A percentile compares a stretch with the other conserved stretches of the same genome.
Evolutionary conservation across 306 rosid genomes (phyloP).

Genomic region (Aeschynomene evenia): DNA sequence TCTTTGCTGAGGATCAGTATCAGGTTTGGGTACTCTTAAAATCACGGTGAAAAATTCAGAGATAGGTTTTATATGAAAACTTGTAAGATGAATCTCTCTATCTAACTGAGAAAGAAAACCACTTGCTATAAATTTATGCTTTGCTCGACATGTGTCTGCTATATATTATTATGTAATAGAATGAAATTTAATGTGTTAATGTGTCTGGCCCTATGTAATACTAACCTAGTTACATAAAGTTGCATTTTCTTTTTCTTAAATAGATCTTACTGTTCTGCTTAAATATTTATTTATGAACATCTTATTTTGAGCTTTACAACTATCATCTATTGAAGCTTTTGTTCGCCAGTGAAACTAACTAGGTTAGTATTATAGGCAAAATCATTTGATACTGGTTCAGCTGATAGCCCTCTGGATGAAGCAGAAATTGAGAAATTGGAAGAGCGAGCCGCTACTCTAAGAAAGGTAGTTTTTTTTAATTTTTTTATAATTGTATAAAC

Average conservation of each 20-base stretch:
- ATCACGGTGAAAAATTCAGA: background rate
- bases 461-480: conserved; percentile 52
- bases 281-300: conserved; percentile 13
- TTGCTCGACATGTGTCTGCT: background rate
- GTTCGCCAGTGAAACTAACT: conserved; percentile 29
- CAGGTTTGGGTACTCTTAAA: background rate
- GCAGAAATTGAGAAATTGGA: conserved; percentile 74
- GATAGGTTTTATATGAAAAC: background rate
- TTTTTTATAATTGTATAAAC: conserved; percentile 14
- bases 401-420: conserved; percentile 56
- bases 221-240: too few relatives aligned
- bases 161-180: background rate
- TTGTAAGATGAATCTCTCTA: background rate
- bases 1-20: background rate
- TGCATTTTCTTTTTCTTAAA: background rate
- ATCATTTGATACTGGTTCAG: conserved; percentile 52
- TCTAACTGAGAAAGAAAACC: background rate
- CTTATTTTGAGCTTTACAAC: background rate
- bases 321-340: conserved; percentile 13
- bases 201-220: too few relatives aligned
- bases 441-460: conserved; percentile 63
- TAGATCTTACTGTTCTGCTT: background rate
- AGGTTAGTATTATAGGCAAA: conserved; percentile 49
- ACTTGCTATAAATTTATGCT: conserved; percentile 2
- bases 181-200: conserved; percentile 9